These are phyloP conservation scores for Amorphotheca resinae DNA, from an alignment of 495 filamentous ascomycete species.

Conservation along the genomic window DNA sequence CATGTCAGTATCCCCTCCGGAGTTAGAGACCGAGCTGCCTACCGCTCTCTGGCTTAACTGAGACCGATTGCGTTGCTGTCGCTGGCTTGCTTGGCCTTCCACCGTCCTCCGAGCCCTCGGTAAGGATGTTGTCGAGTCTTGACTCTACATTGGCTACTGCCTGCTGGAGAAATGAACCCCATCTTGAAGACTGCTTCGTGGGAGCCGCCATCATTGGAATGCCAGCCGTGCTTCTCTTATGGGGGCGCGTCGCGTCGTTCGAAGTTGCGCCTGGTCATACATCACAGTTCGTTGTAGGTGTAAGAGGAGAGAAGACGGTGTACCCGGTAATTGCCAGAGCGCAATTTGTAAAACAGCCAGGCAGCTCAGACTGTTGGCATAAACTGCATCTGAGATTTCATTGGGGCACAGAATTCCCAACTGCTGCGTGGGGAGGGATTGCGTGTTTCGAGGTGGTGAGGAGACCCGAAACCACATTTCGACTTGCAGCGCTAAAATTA, in stretches of 20 bases:
- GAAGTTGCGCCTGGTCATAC: conserved; percentile 3
- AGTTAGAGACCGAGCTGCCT: not conserved
- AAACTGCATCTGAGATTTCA: not conserved
- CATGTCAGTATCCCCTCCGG: conserved; percentile 7
- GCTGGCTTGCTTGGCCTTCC: conserved; percentile 9
- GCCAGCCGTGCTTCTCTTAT: not conserved
- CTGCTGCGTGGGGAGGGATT: not conserved
- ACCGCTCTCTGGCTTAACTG: conserved; percentile 20
- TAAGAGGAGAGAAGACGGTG: not conserved
- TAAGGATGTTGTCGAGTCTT: conserved; percentile 79
- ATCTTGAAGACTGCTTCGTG: conserved; percentile 40
- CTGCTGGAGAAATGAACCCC: conserved; percentile 80
- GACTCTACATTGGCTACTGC: conserved; percentile 92
- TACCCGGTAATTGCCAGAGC: not conserved
- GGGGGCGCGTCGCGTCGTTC: conserved; percentile 2
- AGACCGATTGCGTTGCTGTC: too few species aligned
- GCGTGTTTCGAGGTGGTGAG: not conserved
- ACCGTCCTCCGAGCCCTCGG: conserved; percentile 50
- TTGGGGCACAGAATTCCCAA: not conserved
- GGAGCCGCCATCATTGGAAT: conserved; percentile 26
- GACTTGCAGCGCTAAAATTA: conserved; percentile 1
- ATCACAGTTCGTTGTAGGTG: conserved; percentile 5
- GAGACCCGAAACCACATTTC: not conserved
- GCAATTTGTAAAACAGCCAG: too few species aligned
- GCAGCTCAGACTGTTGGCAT: not conserved